Evolutionary conservation across 495 filamentous ascomycete species (phyloP).

Genomic region (Penicillium fimorum): DNA sequence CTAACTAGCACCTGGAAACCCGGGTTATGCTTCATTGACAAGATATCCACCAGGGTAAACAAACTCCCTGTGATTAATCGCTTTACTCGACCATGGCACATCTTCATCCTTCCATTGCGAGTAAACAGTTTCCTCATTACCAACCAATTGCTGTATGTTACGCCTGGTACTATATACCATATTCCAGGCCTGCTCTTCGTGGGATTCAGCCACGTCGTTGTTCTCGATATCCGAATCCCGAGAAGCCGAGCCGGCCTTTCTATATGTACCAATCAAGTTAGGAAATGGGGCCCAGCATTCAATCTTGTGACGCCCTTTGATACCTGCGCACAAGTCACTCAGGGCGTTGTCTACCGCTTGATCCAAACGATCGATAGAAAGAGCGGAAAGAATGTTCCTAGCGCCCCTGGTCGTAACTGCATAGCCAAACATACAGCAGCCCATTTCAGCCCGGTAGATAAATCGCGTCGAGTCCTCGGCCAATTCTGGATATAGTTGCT

Average conservation of each 20-base stretch:
- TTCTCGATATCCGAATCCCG: conserved; percentile 29
- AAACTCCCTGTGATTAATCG: conserved; percentile 23
- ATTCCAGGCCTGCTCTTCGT: conserved; percentile 23
- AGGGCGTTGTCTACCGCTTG: conserved; percentile 28
- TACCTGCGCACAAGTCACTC: conserved; percentile 28
- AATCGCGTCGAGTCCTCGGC: conserved; percentile 32
- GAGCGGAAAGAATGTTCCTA: conserved; percentile 45
- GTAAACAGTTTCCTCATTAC: conserved; percentile 22
- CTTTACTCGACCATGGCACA: conserved; percentile 23
- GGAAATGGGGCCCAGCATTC: conserved; percentile 33
- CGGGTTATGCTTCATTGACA: conserved; percentile 7
- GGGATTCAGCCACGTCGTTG: conserved; percentile 12
- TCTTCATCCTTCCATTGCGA: conserved; percentile 25
- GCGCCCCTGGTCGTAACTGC: conserved; percentile 54
- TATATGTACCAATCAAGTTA: conserved; percentile 28
- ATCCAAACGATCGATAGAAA: conserved; percentile 28
- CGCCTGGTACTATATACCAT: conserved; percentile 31
- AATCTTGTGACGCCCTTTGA: conserved; percentile 20
- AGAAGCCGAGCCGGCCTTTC: conserved; percentile 18
- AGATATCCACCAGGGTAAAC: conserved; percentile 28
- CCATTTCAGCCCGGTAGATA: conserved; percentile 26
- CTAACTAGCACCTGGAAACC: not conserved
- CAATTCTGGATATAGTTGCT: conserved; percentile 16
- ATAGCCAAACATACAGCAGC: conserved; percentile 42
- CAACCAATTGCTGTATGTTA: conserved; percentile 29